Evolutionary conservation across 129 eudicot genomes (phyloP).

Genomic region (Tagetes patula): DNA sequence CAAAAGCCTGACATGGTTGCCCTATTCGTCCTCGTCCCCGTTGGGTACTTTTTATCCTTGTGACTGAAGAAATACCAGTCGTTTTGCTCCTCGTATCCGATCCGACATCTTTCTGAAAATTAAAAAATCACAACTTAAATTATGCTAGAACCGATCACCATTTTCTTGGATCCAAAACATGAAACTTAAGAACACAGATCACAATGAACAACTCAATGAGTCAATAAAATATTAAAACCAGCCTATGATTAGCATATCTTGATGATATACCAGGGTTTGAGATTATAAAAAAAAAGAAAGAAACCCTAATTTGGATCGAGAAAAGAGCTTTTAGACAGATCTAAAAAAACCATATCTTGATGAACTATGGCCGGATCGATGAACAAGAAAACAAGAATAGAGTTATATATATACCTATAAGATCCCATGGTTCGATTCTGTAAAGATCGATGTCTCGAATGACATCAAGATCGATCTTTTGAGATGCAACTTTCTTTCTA

Average conservation of each 20-base stretch:
- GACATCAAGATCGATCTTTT: constrained; percentile 85
- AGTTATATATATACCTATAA: constrained; percentile 44
- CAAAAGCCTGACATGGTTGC: constrained; percentile 94
- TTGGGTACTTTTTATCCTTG: constrained; percentile 88
- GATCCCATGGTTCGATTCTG: constrained; percentile 92
- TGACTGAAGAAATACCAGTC: constrained; percentile 95
- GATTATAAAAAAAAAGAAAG: background rate
- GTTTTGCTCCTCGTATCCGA: constrained; percentile 82
- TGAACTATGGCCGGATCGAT: background rate
- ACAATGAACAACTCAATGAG: background rate
- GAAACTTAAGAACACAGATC: background rate
- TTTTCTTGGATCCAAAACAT: constrained; percentile 3
- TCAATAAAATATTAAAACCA: background rate
- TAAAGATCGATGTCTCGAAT: constrained; percentile 81
- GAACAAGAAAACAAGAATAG: background rate
- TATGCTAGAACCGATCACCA: background rate
- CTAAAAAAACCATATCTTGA: background rate
- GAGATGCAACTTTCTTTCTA: constrained; percentile 79
- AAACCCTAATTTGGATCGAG: background rate
- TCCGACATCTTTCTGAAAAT: constrained; percentile 69
- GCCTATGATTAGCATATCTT: too few relatives aligned
- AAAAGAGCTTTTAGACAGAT: background rate
- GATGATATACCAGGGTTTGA: background rate
- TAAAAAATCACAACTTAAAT: background rate
- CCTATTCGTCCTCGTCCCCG: constrained; percentile 88